Evolutionary conservation across 2,329 filamentous ascomycete species (phyloP).

Genomic region (Sclerotinia spermophila): DNA sequence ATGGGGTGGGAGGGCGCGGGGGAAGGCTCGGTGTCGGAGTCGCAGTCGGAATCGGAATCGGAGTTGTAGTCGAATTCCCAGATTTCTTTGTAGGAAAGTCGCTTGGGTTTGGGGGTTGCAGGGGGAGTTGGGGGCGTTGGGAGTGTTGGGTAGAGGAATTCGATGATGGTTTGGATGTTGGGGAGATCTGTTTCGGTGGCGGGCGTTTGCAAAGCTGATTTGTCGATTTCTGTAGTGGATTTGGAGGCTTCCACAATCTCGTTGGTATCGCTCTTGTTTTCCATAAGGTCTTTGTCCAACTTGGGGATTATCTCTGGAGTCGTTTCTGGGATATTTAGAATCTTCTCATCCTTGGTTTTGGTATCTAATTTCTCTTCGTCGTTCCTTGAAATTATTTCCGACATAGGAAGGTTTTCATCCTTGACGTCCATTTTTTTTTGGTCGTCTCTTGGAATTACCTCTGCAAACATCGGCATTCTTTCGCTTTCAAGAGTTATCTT

Average conservation of each 20-base stretch:
- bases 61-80: conserved; percentile 3
- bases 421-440: neutral
- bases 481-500: neutral
- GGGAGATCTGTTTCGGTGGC: neutral
- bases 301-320: neutral
- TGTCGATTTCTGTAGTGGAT: neutral
- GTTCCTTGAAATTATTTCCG: neutral
- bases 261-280: rapidly evolving
- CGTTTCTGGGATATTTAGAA: neutral
- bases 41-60: neutral
- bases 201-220: no score
- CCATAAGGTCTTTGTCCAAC: neutral
- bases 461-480: no score
- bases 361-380: rapidly evolving
- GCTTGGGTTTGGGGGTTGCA: no score
- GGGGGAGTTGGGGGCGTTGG: neutral
- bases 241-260: rapidly evolving
- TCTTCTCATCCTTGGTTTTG: no score
- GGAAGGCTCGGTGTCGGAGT: neutral
- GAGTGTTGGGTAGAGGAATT: neutral
- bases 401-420: neutral
- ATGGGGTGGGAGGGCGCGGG: neutral
- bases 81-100: neutral
- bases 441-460: neutral
- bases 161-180: neutral